A percentile compares a stretch with the other conserved stretches of the same genome.
phyloP scores from a whole-genome alignment of 2,329 filamentous ascomycete species.

The Xylaria sp. region DNA sequence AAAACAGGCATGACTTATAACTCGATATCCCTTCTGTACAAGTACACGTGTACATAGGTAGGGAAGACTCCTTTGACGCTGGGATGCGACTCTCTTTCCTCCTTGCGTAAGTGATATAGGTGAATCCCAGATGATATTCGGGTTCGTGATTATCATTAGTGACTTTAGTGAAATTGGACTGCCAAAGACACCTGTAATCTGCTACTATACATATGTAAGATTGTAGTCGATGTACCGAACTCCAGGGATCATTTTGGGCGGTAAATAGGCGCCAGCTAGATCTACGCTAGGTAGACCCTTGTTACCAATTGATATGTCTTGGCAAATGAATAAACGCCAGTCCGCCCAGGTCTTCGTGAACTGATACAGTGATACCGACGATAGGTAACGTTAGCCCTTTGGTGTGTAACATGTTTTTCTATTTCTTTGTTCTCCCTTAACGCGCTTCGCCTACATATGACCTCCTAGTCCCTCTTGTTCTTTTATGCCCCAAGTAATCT shows the following conservation, averaged over 20 bases:
- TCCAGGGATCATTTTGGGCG: slow-evolving; percentile 14
- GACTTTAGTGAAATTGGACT: not conserved
- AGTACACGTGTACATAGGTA: too few relatives aligned
- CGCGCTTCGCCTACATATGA: slow-evolving; percentile 13
- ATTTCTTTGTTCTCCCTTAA: slow-evolving; percentile 23
- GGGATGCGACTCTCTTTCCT: not conserved
- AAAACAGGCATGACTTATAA: slow-evolving; percentile 39
- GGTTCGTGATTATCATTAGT: not conserved
- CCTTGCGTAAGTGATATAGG: not conserved
- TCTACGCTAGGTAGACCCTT: slow-evolving; percentile 4
- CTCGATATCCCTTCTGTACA: not conserved
- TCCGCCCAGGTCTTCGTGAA: slow-evolving; percentile 6
- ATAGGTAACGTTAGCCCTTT: not conserved
- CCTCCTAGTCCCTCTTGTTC: not conserved
- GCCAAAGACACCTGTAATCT: not conserved
- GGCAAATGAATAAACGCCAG: slow-evolving; percentile 16
- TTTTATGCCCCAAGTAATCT: slow-evolving; percentile 5
- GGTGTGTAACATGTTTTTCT: too few relatives aligned
- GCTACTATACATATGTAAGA: too few relatives aligned
- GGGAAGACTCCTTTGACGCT: not conserved
- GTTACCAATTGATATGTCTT: not conserved
- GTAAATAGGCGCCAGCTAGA: slow-evolving; percentile 31
- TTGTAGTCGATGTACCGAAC: not conserved
- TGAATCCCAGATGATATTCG: not conserved
- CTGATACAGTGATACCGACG: slow-evolving; percentile 7